These are phyloP conservation scores for Lactarius sp. DNA, from an alignment of 768 basidiomycete genomes.

Conservation along the genomic window DNA sequence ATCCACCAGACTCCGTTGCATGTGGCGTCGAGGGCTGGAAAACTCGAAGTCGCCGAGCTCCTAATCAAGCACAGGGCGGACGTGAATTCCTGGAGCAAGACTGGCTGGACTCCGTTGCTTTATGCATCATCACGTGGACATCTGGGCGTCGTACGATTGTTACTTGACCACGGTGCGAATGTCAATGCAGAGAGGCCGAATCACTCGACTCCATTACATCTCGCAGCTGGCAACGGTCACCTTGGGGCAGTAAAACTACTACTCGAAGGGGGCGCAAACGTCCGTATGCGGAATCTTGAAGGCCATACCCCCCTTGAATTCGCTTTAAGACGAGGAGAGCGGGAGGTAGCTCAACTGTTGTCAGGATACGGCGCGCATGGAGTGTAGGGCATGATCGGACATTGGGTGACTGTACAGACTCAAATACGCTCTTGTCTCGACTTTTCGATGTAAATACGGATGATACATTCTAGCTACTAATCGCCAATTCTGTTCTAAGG, in stretches of 20 bases:
- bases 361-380: background rate
- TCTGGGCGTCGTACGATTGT: background rate
- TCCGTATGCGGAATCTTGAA: background rate
- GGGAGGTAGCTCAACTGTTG: background rate
- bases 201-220: background rate
- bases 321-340: background rate
- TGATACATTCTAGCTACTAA: too few species aligned
- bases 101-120: background rate
- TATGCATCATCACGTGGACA: background rate
- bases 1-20: background rate
- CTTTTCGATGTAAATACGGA: too few species aligned
- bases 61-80: background rate
- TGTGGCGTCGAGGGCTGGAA: background rate
- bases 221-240: background rate
- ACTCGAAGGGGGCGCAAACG: conserved; percentile 1
- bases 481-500: too few species aligned
- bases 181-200: background rate
- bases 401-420: background rate
- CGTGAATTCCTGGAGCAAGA: background rate
- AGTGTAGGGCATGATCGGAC: background rate
- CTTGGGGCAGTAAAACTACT: background rate
- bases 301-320: background rate
- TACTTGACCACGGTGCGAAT: background rate
- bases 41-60: background rate
- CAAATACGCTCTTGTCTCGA: background rate